These are phyloP conservation scores for Suillus weaverae DNA, from an alignment of 768 basidiomycete species.

Conservation along the genomic window DNA sequence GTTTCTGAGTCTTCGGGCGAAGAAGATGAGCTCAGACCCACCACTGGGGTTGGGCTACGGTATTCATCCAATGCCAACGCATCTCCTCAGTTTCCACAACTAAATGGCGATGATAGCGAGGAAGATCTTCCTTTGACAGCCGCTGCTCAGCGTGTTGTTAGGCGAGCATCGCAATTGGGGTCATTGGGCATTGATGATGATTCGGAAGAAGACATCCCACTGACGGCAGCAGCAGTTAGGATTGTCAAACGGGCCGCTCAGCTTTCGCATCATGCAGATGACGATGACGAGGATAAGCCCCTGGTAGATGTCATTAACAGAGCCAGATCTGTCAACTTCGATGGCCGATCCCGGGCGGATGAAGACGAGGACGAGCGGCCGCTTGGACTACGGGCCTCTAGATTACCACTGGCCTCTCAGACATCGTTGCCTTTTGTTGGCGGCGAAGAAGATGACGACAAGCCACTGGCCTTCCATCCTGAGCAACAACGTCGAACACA, in stretches of 20 bases:
- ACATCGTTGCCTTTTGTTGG: slow-evolving; percentile 27
- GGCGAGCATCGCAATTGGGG: slow-evolving; percentile 39
- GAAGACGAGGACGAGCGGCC: slow-evolving; percentile 73
- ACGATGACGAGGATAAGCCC: slow-evolving; percentile 67
- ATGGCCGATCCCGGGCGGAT: slow-evolving; percentile 35
- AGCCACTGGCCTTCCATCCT: slow-evolving; percentile 70
- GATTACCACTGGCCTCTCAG: slow-evolving; percentile 28
- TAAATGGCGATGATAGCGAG: slow-evolving; percentile 59
- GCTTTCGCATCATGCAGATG: slow-evolving; percentile 11
- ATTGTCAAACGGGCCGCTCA: slow-evolving; percentile 41
- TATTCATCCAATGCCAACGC: slow-evolving; percentile 37
- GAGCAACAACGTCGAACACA: slow-evolving; percentile 78
- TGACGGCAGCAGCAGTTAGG: slow-evolving; percentile 55
- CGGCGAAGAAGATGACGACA: slow-evolving; percentile 63
- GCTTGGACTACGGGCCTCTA: slow-evolving; percentile 67
- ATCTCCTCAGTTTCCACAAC: slow-evolving; percentile 12
- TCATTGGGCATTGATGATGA: slow-evolving; percentile 40
- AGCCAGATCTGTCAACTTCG: slow-evolving; percentile 45
- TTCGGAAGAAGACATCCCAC: slow-evolving; percentile 72
- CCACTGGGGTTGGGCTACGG: slow-evolving; percentile 58
- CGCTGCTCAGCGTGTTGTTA: slow-evolving; percentile 55
- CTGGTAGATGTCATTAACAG: slow-evolving; percentile 58
- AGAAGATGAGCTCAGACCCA: slow-evolving; percentile 50
- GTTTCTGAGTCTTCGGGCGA: slow-evolving; percentile 65
- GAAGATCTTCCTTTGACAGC: slow-evolving; percentile 79